Conservation (phyloP, 2,329 filamentous ascomycete species). For the Venturiaceae sp. region DNA sequence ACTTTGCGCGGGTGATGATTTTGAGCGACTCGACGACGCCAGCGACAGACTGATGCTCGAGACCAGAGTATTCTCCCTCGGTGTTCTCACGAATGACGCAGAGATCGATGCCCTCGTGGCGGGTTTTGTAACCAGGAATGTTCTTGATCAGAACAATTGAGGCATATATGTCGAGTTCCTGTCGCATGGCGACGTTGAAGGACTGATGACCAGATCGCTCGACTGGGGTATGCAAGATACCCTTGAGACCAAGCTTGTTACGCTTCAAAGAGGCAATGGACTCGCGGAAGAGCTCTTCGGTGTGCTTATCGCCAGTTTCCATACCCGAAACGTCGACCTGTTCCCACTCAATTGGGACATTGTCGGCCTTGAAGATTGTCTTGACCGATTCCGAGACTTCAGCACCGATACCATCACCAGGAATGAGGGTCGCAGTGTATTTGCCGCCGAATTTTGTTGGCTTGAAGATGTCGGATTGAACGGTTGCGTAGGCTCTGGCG, state of each 20-base stretch:
- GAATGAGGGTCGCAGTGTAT: conserved; percentile 97
- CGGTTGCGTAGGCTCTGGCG: conserved; percentile 38
- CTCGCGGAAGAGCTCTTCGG: conserved; percentile 91
- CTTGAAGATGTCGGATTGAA: conserved; percentile 96
- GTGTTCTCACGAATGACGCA: conserved; percentile 99
- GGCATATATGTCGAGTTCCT: conserved; percentile 99
- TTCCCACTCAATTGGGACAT: conserved; percentile 97
- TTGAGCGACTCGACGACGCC: conserved; percentile 99
- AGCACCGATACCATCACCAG: conserved; percentile 94
- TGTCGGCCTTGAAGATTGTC: conserved; percentile 99
- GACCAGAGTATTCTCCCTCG: conserved; percentile 97
- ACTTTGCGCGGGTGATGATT: conserved; percentile 99
- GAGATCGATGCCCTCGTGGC: conserved; percentile 93
- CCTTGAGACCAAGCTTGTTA: conserved; percentile 98
- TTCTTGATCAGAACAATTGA: conserved; percentile 98
- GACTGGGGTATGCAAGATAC: conserved; percentile 95
- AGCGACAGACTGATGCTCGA: conserved; percentile 94
- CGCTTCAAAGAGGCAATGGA: conserved; percentile 90
- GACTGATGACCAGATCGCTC: conserved; percentile 95
- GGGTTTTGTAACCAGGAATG: conserved; percentile 95
- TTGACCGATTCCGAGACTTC: conserved; percentile 98
- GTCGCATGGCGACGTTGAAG: conserved; percentile 98
- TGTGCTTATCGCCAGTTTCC: conserved; percentile 73
- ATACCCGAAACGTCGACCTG: conserved; percentile 93
- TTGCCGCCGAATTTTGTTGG: conserved; percentile 98